phyloP scores from a whole-genome alignment of 2,329 filamentous ascomycete species.

The Hypomyces perniciosus region DNA sequence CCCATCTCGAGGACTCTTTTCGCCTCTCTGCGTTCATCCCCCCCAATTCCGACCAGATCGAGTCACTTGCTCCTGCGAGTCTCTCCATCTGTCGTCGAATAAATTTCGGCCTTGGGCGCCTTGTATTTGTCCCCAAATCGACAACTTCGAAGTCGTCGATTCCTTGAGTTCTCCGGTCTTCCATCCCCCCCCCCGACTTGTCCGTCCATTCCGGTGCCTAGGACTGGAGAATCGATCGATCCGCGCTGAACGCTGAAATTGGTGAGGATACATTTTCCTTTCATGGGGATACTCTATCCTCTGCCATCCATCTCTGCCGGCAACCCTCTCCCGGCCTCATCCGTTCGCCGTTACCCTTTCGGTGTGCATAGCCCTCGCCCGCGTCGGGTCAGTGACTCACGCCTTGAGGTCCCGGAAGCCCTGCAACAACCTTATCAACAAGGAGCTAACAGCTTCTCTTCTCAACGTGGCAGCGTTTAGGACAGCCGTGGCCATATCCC shows the following conservation, averaged over 20 bases:
- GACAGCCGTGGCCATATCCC: conserved; percentile 27
- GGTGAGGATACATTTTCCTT: conserved; percentile 8
- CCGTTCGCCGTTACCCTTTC: conserved; percentile 7
- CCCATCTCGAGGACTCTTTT: not conserved
- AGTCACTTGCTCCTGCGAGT: not conserved
- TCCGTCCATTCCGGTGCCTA: conserved; percentile 4
- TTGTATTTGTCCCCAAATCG: no score
- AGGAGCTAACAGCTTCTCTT: conserved; percentile 24
- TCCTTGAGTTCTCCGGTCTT: not conserved
- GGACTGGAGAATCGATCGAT: conserved; percentile 2
- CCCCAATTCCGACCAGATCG: not conserved
- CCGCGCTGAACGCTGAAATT: conserved; percentile 3
- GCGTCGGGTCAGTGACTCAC: conserved; percentile 14
- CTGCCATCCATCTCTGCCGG: not conserved
- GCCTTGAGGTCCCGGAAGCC: conserved; percentile 8
- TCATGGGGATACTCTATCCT: conserved; percentile 5
- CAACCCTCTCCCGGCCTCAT: not conserved
- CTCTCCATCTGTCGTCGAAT: not conserved
- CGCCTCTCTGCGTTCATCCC: not conserved
- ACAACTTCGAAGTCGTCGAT: no score
- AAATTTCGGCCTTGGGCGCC: no score
- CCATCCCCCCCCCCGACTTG: not conserved
- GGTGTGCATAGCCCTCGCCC: conserved; percentile 11
- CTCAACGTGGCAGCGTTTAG: conserved; percentile 23
- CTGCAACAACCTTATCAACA: conserved; percentile 12